phyloP scores from a whole-genome alignment of 768 basidiomycete species.

The Fomitopsis serialis region DNA sequence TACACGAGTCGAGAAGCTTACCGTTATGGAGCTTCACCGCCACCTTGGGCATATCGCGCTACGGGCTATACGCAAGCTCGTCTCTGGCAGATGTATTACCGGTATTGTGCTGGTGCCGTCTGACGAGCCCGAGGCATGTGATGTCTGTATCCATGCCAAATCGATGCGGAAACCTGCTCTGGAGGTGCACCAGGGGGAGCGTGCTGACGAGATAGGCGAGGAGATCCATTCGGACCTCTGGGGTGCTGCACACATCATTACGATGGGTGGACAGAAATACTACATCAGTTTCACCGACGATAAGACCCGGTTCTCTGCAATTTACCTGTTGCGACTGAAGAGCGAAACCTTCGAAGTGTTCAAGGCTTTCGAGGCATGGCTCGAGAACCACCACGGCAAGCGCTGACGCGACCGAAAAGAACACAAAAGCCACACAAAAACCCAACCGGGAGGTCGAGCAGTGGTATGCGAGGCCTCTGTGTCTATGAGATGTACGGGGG shows the following conservation, averaged over 20 bases:
- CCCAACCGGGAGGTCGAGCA: too few species aligned
- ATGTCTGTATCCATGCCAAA: slow-evolving; percentile 40
- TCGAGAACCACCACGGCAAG: slow-evolving; percentile 28
- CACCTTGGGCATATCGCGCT: slow-evolving; percentile 30
- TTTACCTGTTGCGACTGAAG: slow-evolving; percentile 31
- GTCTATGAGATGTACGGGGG: too few species aligned
- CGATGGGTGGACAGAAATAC: slow-evolving; percentile 13
- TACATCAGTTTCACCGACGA: slow-evolving; percentile 26
- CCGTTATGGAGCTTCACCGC: slow-evolving; percentile 23
- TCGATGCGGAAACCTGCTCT: slow-evolving; percentile 27
- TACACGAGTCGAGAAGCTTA: background rate
- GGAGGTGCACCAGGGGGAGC: slow-evolving; percentile 17
- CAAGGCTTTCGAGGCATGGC: slow-evolving; percentile 29
- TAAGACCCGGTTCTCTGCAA: slow-evolving; percentile 12
- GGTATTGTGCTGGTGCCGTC: slow-evolving; percentile 20
- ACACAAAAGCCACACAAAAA: too few species aligned
- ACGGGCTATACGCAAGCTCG: slow-evolving; percentile 15
- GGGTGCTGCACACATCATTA: slow-evolving; percentile 33
- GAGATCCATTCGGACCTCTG: slow-evolving; percentile 37
- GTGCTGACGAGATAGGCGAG: slow-evolving; percentile 30
- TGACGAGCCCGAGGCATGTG: slow-evolving; percentile 24
- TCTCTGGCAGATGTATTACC: slow-evolving; percentile 24
- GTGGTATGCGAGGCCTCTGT: too few species aligned
- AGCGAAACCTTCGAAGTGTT: slow-evolving; percentile 28
- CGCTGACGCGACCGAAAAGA: too few species aligned